Evolutionary conservation across 495 filamentous ascomycete genomes (phyloP).

Genomic region (Penicillium samsonianum): DNA sequence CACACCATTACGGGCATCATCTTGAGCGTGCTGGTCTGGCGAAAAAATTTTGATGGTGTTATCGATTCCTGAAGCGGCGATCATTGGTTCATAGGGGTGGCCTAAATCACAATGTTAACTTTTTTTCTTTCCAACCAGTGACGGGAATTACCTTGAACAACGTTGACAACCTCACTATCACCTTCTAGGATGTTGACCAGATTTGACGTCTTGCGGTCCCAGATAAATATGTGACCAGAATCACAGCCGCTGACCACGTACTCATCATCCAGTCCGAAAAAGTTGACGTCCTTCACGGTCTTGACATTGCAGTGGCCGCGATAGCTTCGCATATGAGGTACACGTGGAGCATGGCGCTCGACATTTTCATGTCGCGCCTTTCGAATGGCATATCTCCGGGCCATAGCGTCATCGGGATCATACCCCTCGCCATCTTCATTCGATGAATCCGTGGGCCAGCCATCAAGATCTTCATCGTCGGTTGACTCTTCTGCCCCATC

Average conservation of each 20-base stretch:
- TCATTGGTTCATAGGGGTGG: constrained; percentile 70
- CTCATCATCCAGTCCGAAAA: constrained; percentile 69
- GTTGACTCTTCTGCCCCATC: constrained; percentile 21
- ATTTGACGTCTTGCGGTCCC: constrained; percentile 63
- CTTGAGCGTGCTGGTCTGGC: constrained; percentile 60
- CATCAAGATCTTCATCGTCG: constrained; percentile 19
- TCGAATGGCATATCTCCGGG: constrained; percentile 31
- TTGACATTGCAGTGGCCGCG: constrained; percentile 71
- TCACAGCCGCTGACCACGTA: constrained; percentile 75
- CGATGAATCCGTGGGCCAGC: constrained; percentile 7
- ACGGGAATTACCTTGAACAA: constrained; percentile 56
- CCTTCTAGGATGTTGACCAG: constrained; percentile 70
- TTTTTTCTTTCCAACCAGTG: neutral
- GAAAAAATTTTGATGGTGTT: constrained; percentile 78
- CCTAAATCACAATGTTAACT: constrained; percentile 31
- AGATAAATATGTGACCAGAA: constrained; percentile 70
- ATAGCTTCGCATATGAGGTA: constrained; percentile 59
- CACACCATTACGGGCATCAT: constrained; percentile 56
- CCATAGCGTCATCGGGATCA: constrained; percentile 32
- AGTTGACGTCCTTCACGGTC: constrained; percentile 77
- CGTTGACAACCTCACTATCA: constrained; percentile 74
- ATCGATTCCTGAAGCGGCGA: constrained; percentile 73
- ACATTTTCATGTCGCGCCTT: constrained; percentile 46
- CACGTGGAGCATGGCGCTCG: constrained; percentile 56
- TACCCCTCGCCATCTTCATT: constrained; percentile 28